phyloP scores from a whole-genome alignment of 352 stramenopile species.

The Globisporangium heterothallicum region DNA sequence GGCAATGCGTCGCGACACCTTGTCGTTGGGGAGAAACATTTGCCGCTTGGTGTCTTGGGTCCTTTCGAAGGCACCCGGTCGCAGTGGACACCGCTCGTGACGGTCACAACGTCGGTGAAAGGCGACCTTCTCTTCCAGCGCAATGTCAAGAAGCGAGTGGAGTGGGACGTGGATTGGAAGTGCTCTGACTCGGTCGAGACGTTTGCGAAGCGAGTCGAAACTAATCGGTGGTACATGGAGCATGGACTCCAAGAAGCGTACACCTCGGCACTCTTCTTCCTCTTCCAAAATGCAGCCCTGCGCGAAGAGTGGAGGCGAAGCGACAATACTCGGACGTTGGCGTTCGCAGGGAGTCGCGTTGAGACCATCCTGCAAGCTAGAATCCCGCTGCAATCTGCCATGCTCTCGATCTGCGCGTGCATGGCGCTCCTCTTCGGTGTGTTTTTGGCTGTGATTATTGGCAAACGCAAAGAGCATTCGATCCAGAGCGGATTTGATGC shows the following conservation, averaged over 20 bases:
- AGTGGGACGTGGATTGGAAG: constrained; percentile 23
- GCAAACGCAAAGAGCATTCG: constrained; percentile 16
- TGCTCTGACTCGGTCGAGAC: constrained; percentile 40
- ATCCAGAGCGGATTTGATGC: constrained; percentile 22
- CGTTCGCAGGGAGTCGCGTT: constrained; percentile 27
- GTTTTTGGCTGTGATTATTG: constrained; percentile 9
- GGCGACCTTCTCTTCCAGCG: constrained; percentile 31
- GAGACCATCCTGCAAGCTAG: constrained; percentile 26
- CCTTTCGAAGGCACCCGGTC: constrained; percentile 34
- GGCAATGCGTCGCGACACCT: constrained; percentile 17
- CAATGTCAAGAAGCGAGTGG: constrained; percentile 18
- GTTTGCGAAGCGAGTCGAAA: constrained; percentile 24
- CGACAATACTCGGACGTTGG: constrained; percentile 23
- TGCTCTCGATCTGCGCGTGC: constrained; percentile 24
- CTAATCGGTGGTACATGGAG: constrained; percentile 44
- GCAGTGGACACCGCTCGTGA: constrained; percentile 35
- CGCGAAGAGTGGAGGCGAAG: constrained; percentile 17
- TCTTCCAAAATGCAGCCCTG: constrained; percentile 48
- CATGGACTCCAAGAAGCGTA: constrained; percentile 42
- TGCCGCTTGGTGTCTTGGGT: constrained; percentile 25
- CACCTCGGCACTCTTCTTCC: constrained; percentile 41
- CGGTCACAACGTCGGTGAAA: constrained; percentile 23
- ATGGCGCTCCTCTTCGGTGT: constrained; percentile 15
- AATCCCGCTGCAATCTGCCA: constrained; percentile 27
- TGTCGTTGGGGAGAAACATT: constrained; percentile 31